These are phyloP conservation scores for Rhynchosporium graminicola DNA, from an alignment of 2,329 filamentous ascomycete species.

Conservation along the genomic window DNA sequence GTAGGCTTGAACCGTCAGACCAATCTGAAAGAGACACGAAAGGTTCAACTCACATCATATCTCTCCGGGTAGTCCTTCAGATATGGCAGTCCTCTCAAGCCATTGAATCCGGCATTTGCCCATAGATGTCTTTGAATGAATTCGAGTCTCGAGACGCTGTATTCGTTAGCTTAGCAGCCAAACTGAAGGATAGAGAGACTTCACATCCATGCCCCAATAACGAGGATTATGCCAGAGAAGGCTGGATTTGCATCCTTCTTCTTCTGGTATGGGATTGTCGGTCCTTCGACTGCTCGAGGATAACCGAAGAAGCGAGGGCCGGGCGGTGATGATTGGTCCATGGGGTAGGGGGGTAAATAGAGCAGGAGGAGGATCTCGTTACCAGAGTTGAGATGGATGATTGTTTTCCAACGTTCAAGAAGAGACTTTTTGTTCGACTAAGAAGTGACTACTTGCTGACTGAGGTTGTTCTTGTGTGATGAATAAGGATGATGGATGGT, in stretches of 20 bases:
- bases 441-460: too few species aligned
- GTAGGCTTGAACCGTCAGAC: constrained; percentile 48
- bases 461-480: too few species aligned
- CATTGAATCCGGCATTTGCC: constrained; percentile 63
- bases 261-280: constrained; percentile 47
- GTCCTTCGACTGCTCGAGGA: constrained; percentile 34
- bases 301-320: constrained; percentile 35
- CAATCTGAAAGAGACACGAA: background rate
- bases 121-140: constrained; percentile 67
- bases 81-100: constrained; percentile 48
- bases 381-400: too few species aligned
- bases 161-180: constrained; percentile 5
- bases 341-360: background rate
- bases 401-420: too few species aligned
- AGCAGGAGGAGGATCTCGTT: too few species aligned
- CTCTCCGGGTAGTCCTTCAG: constrained; percentile 49
- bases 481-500: too few species aligned
- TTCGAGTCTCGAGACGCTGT: constrained; percentile 59
- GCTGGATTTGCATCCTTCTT: constrained; percentile 66
- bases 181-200: constrained; percentile 33
- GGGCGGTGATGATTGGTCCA: constrained; percentile 15
- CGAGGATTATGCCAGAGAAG: constrained; percentile 65
- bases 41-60: constrained; percentile 48
- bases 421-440: too few species aligned
- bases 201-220: constrained; percentile 62